Percentiles rank a stretch among this genome's conserved stretches.
phyloP scores from a whole-genome alignment of 2,329 filamentous ascomycete species.

The Karstenula rhodostoma region DNA sequence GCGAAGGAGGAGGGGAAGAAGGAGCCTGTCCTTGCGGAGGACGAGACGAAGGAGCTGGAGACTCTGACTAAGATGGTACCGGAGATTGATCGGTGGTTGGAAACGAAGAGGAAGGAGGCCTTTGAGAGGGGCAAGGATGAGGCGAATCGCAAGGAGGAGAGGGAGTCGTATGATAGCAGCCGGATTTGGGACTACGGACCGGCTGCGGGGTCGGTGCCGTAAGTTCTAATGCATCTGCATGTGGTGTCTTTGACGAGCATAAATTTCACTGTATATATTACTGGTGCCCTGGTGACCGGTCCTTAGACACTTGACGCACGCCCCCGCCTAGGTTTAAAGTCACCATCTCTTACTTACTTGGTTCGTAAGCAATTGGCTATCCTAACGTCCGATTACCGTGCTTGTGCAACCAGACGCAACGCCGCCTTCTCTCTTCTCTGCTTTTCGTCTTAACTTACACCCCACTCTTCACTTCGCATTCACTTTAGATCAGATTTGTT shows the following conservation, averaged over 20 bases:
- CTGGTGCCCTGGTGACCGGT: too few relatives aligned
- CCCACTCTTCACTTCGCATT: background rate
- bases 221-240: background rate
- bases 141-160: slow-evolving; percentile 41
- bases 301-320: too few relatives aligned
- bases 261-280: slow-evolving; percentile 1
- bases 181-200: slow-evolving; percentile 50
- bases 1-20: slow-evolving; percentile 42
- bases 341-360: too few relatives aligned
- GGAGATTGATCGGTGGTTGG: slow-evolving; percentile 39
- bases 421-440: background rate
- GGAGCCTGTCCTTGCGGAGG: slow-evolving; percentile 28
- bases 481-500: background rate
- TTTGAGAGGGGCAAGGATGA: slow-evolving; percentile 45
- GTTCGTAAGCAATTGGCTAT: too few relatives aligned
- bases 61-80: slow-evolving; percentile 31
- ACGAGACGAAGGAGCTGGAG: slow-evolving; percentile 29
- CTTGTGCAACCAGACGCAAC: background rate
- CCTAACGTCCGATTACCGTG: background rate
- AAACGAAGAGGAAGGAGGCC: slow-evolving; percentile 38
- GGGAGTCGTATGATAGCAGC: slow-evolving; percentile 42
- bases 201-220: slow-evolving; percentile 13
- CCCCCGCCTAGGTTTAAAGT: too few relatives aligned
- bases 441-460: background rate
- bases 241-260: background rate